Percentiles rank a stretch among this genome's conserved stretches.
Evolutionary conservation across 495 filamentous ascomycete species (phyloP).

Genomic region (Penicillium roqueforti): DNA sequence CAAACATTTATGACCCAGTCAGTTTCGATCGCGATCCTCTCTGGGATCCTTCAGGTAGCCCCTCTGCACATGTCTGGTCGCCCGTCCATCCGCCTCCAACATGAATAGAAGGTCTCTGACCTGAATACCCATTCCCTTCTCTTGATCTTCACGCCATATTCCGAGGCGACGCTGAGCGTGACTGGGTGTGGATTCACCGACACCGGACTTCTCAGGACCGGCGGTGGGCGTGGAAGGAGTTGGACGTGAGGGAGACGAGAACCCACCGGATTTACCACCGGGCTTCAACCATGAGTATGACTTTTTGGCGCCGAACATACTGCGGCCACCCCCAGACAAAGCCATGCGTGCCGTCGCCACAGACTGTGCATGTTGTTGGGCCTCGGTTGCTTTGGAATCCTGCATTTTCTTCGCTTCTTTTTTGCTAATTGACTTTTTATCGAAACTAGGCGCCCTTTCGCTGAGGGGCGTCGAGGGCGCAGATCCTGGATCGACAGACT

Average conservation of each 20-base stretch:
- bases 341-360: conserved; percentile 47
- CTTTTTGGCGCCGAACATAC: conserved; percentile 43
- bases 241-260: conserved; percentile 38
- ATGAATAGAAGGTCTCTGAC: conserved; percentile 49
- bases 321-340: conserved; percentile 29
- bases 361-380: conserved; percentile 48
- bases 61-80: conserved; percentile 42
- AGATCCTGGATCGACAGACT: conserved; percentile 40
- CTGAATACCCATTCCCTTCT: conserved; percentile 44
- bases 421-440: conserved; percentile 54
- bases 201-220: conserved; percentile 29
- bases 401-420: conserved; percentile 50
- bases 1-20: conserved; percentile 12
- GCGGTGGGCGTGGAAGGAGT: conserved; percentile 33
- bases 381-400: conserved; percentile 48
- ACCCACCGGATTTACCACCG: conserved; percentile 35
- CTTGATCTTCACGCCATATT: conserved; percentile 47
- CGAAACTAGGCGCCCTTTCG: conserved; percentile 43
- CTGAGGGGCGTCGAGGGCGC: conserved; percentile 41
- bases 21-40: conserved; percentile 37
- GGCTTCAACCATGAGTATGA: conserved; percentile 46
- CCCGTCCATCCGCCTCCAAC: conserved; percentile 47
- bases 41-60: conserved; percentile 43
- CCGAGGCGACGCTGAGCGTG: conserved; percentile 38
- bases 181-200: conserved; percentile 27